Percentiles rank a stretch among this genome's conserved stretches.
phyloP scores from a whole-genome alignment of 345 rosid genomes.

The Cardamine resedifolia region DNA sequence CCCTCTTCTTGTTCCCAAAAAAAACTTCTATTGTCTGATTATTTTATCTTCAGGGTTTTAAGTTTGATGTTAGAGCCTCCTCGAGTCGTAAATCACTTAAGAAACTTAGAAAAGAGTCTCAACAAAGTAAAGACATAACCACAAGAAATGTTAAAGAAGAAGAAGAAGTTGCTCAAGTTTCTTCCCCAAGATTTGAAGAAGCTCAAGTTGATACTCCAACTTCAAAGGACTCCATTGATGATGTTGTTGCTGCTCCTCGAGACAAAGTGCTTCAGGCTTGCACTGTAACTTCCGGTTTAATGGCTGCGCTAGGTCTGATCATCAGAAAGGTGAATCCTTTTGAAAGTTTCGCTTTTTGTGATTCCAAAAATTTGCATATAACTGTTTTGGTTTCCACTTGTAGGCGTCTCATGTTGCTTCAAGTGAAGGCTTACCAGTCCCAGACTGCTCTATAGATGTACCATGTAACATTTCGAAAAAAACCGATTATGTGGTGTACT shows the following conservation, averaged over 20 bases:
- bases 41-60: slow-evolving; percentile 33
- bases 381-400: slow-evolving; percentile 21
- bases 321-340: slow-evolving; percentile 59
- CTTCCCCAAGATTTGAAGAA: slow-evolving; percentile 32
- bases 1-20: background rate
- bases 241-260: slow-evolving; percentile 48
- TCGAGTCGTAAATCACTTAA: slow-evolving; percentile 54
- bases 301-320: slow-evolving; percentile 63
- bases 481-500: background rate
- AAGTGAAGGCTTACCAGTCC: slow-evolving; percentile 62
- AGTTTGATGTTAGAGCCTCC: slow-evolving; percentile 32
- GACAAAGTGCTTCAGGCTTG: slow-evolving; percentile 81
- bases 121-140: slow-evolving; percentile 28
- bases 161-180: slow-evolving; percentile 32
- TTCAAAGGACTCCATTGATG: slow-evolving; percentile 23
- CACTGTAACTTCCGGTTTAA: slow-evolving; percentile 61
- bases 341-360: background rate
- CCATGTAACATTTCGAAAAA: slow-evolving; percentile 41
- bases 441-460: slow-evolving; percentile 63
- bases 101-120: slow-evolving; percentile 40
- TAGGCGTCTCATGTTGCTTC: slow-evolving; percentile 85
- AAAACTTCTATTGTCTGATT: background rate
- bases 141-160: slow-evolving; percentile 24
- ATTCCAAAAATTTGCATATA: background rate
- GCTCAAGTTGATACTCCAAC: slow-evolving; percentile 26